These are phyloP conservation scores for Magnaporthiopsis rhizophila DNA, from an alignment of 2,329 filamentous ascomycete genomes.

Conservation along the genomic window DNA sequence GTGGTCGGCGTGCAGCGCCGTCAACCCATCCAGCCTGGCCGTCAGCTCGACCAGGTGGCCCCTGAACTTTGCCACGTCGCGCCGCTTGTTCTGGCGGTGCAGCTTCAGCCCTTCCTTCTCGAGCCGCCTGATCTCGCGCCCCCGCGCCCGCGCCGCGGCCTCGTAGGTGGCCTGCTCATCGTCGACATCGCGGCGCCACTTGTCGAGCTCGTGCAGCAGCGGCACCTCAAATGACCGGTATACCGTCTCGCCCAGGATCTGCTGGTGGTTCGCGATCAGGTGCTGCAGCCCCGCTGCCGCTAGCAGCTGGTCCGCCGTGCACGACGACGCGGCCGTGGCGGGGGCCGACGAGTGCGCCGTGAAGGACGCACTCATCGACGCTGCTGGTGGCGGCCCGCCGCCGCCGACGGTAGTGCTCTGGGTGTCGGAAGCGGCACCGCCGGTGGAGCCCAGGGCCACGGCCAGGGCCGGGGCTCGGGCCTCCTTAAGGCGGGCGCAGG, in stretches of 20 bases:
- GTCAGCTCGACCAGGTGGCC: conserved; percentile 58
- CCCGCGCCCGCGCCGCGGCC: conserved; percentile 42
- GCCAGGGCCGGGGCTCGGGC: conserved; percentile 44
- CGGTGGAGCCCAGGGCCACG: conserved; percentile 40
- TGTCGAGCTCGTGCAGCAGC: conserved; percentile 60
- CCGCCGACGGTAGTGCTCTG: conserved; percentile 11
- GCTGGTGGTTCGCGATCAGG: conserved; percentile 60
- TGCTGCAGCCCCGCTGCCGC: conserved; percentile 58
- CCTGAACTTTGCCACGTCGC: conserved; percentile 55
- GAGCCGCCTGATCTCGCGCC: conserved; percentile 52
- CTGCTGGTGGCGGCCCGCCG: conserved; percentile 15
- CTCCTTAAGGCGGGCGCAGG: conserved; percentile 61
- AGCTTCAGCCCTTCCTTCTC: conserved; percentile 59
- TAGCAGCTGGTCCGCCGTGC: conserved; percentile 56
- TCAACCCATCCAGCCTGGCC: conserved; percentile 53
- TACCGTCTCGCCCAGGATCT: conserved; percentile 61
- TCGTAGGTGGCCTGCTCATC: conserved; percentile 57
- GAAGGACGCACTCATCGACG: conserved; percentile 39
- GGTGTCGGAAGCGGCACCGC: conserved; percentile 15
- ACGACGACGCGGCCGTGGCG: conserved; percentile 21
- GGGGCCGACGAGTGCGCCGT: conserved; percentile 28
- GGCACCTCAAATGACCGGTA: conserved; percentile 62
- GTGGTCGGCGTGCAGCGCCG: conserved; percentile 51
- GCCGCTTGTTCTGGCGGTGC: conserved; percentile 46
- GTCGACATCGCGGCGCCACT: conserved; percentile 54